phyloP scores from a whole-genome alignment of 2,329 filamentous ascomycete species.

The Didymella pomorum region DNA sequence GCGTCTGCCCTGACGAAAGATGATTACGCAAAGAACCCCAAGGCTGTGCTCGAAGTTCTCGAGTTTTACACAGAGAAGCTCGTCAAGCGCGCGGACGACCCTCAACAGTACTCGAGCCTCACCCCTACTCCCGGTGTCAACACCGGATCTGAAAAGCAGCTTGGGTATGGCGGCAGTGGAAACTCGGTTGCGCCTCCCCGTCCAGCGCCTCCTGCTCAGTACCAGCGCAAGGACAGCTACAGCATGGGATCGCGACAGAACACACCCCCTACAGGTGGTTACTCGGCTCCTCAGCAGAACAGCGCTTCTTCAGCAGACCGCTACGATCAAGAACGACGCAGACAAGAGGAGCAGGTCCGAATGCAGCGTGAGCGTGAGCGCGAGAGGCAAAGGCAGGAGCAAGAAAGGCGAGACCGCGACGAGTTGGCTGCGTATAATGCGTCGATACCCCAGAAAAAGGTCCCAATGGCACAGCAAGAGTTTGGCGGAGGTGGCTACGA shows the following conservation, averaged over 20 bases:
- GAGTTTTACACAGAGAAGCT: conserved; percentile 85
- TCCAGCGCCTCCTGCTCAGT: conserved; percentile 54
- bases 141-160: conserved; percentile 56
- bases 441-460: conserved; percentile 81
- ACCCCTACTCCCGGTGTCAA: conserved; percentile 71
- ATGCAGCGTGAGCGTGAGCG: conserved; percentile 45
- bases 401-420: conserved; percentile 62
- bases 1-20: conserved; percentile 98
- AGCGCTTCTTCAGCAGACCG: conserved; percentile 49
- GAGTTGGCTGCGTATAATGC: conserved; percentile 91
- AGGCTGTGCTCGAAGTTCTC: conserved; percentile 73
- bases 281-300: conserved; percentile 35
- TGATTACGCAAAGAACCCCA: conserved; percentile 95
- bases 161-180: conserved; percentile 56
- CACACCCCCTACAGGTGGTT: conserved; percentile 41
- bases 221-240: conserved; percentile 57
- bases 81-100: conserved; percentile 76
- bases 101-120: conserved; percentile 71
- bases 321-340: conserved; percentile 39
- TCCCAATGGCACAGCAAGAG: conserved; percentile 87
- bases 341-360: conserved; percentile 55
- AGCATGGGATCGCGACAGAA: conserved; percentile 42
- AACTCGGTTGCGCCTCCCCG: conserved; percentile 59
- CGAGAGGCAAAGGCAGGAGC: conserved; percentile 52
- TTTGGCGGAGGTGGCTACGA: conserved; percentile 70